A percentile compares a stretch with the other conserved stretches of the same genome.
phyloP scores from a whole-genome alignment of 345 rosid genomes.

The Lepidium africanum region DNA sequence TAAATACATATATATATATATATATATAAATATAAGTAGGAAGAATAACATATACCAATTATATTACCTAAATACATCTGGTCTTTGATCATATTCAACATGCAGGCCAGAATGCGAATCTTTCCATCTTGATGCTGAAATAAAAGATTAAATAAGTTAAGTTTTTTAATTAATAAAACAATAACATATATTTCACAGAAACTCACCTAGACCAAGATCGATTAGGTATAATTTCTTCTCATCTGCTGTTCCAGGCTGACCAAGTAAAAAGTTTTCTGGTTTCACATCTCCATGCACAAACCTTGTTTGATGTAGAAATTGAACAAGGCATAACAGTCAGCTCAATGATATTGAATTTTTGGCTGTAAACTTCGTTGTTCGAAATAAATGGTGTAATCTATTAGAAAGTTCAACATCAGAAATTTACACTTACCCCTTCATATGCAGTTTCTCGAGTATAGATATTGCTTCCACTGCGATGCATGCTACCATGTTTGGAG shows the following conservation, averaged over 20 bases:
- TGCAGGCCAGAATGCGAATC: conserved; percentile 71
- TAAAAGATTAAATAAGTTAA: not conserved
- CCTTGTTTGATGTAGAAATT: conserved; percentile 34
- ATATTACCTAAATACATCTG: conserved; percentile 83
- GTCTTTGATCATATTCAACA: conserved; percentile 93
- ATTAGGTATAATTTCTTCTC: conserved; percentile 85
- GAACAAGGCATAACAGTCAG: conserved; percentile 7
- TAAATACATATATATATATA: not conserved
- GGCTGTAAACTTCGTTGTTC: not conserved
- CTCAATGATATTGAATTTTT: not conserved
- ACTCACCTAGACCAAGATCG: conserved; percentile 90
- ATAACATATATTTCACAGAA: not conserved
- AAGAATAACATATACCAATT: not conserved
- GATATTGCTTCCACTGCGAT: conserved; percentile 94
- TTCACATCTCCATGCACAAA: conserved; percentile 96
- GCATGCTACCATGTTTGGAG: conserved; percentile 83
- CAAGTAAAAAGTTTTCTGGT: conserved; percentile 89
- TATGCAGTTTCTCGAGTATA: conserved; percentile 79
- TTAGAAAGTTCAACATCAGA: not conserved
- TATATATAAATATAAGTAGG: not conserved
- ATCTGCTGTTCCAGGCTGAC: conserved; percentile 75
- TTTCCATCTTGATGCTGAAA: conserved; percentile 88
- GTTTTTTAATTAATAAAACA: not conserved
- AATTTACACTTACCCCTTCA: conserved; percentile 54
- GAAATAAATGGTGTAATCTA: not conserved